Conservation (phyloP, 2,329 filamentous ascomycete genomes). For the Fusarium sacchari region DNA sequence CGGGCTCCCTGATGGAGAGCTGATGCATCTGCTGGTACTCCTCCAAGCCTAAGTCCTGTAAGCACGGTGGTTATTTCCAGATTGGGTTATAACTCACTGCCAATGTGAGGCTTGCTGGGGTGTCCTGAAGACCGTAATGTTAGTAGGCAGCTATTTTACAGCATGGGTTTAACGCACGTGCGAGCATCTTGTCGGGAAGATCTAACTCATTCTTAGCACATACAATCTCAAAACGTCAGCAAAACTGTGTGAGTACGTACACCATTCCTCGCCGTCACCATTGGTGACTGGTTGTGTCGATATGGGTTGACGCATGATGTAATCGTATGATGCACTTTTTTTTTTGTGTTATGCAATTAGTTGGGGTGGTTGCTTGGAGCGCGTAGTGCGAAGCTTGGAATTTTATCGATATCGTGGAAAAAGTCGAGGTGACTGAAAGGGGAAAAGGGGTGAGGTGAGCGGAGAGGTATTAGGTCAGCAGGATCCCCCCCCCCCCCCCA, state of each 20-base stretch:
- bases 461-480: constrained; percentile 29
- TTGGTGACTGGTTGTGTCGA: not conserved
- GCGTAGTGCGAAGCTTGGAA: not conserved
- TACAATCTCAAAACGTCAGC: not conserved
- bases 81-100: constrained; percentile 7
- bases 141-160: not conserved
- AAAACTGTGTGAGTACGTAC: constrained; percentile 15
- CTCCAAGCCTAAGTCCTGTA: constrained; percentile 58
- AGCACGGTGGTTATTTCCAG: not conserved
- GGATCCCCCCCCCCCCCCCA: too few relatives aligned
- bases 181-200: constrained; percentile 34
- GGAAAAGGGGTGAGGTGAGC: constrained; percentile 23
- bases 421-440: constrained; percentile 20
- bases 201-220: constrained; percentile 15
- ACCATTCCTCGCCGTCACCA: constrained; percentile 26
- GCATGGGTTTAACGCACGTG: constrained; percentile 22
- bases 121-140: constrained; percentile 20
- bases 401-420: constrained; percentile 6
- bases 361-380: not conserved
- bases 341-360: not conserved
- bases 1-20: constrained; percentile 85
- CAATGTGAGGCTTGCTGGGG: constrained; percentile 35
- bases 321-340: not conserved
- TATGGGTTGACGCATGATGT: constrained; percentile 23
- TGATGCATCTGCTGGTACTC: constrained; percentile 71